Percentiles rank a stretch among this genome's conserved stretches.
Evolutionary conservation across 2,329 filamentous ascomycete species (phyloP).

Genomic region (Diaporthe batatas): DNA sequence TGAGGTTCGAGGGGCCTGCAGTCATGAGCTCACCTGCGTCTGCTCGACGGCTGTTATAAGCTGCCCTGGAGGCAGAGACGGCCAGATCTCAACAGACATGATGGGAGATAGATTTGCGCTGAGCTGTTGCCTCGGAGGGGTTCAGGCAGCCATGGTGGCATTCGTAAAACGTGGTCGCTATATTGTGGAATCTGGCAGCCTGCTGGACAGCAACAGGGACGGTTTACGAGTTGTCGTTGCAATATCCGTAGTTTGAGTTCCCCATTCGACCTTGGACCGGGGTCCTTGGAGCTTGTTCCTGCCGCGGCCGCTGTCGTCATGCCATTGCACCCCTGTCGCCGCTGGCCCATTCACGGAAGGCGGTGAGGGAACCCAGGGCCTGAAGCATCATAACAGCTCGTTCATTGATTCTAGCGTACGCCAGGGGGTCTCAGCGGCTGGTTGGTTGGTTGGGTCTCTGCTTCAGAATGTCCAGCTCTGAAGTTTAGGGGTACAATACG

Average conservation of each 20-base stretch:
- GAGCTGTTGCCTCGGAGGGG: slow-evolving; percentile 31
- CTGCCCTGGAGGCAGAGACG: slow-evolving; percentile 63
- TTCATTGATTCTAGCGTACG: too few species aligned
- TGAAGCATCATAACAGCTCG: neutral
- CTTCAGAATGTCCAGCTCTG: neutral
- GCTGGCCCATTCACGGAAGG: slow-evolving; percentile 1
- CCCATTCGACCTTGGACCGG: neutral
- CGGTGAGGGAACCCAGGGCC: neutral
- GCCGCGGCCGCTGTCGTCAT: slow-evolving; percentile 23
- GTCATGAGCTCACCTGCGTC: slow-evolving; percentile 60
- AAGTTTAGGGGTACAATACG: neutral
- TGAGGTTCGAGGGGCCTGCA: neutral
- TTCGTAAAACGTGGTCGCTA: neutral
- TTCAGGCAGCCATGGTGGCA: slow-evolving; percentile 48
- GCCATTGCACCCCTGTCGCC: neutral
- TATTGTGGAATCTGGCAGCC: slow-evolving; percentile 16
- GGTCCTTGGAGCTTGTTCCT: slow-evolving; percentile 12
- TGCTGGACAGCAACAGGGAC: neutral
- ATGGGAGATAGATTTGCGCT: slow-evolving; percentile 40
- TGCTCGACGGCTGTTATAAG: slow-evolving; percentile 64
- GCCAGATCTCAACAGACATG: slow-evolving; percentile 73
- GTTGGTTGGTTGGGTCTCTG: neutral
- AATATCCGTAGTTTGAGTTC: neutral
- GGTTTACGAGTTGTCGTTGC: neutral
- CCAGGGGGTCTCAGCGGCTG: neutral